Conservation (phyloP, 306 rosid species). For the Cucumis hystrix region DNA sequence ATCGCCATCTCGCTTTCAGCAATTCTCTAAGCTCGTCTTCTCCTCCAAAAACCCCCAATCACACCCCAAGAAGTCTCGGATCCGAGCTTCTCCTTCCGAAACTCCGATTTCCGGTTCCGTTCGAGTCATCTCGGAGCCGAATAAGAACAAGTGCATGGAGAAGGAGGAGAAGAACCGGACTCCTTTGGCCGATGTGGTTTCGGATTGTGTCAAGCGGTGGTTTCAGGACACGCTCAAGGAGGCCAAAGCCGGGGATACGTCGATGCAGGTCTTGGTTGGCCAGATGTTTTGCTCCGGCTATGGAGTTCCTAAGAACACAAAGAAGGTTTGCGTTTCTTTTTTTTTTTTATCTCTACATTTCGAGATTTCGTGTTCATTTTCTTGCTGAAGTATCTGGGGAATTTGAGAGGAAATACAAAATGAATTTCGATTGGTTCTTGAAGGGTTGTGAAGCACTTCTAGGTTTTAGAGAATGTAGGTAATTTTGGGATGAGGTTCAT, state of each 20-base stretch:
- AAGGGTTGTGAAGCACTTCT: background rate
- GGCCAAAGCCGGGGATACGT: conserved; percentile 52
- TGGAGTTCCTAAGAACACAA: conserved; percentile 50
- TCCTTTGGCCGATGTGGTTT: conserved; percentile 55
- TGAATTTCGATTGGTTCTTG: background rate
- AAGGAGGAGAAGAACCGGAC: conserved; percentile 13
- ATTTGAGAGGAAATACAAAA: background rate
- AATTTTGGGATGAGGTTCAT: background rate
- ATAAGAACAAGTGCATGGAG: conserved; percentile 16
- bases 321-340: conserved; percentile 26
- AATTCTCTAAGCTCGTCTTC: conserved; percentile 28
- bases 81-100: conserved; percentile 12
- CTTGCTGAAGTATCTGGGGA: background rate
- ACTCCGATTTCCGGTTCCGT: conserved; percentile 9
- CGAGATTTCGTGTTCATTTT: background rate
- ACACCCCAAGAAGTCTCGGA: conserved; percentile 20
- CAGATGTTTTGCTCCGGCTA: conserved; percentile 74
- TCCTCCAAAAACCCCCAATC: conserved; percentile 27
- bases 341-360: background rate
- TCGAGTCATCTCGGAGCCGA: conserved; percentile 20
- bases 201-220: conserved; percentile 72
- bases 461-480: background rate
- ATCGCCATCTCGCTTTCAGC: conserved; percentile 29
- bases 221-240: conserved; percentile 71
- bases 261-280: conserved; percentile 62